Base-by-base conservation (phyloP, 129 eudicot species). In the Artemisia annua region DNA sequence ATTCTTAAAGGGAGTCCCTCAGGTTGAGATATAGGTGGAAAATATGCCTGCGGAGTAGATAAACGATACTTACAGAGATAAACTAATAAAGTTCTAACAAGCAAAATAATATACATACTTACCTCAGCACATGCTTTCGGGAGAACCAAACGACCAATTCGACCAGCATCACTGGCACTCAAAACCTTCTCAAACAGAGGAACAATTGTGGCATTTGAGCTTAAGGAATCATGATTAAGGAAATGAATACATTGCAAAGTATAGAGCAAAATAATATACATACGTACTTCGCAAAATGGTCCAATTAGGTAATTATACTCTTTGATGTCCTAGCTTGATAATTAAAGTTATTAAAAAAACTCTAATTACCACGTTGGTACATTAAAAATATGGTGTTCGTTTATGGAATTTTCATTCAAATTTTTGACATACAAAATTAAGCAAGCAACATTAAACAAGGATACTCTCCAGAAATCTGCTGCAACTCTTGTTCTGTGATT, bases 101-200 rank as follows among this genome's bases (percentile, higher is more conserved):
- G 66, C 13, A 30, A 63, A 32, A 46, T 30, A 50, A 35, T 63
- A 43, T 61, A 18, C 15, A 74, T 86, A 74, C 91, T 85, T 81
- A 94, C 98, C 80, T 94, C 98, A 63, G 98, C 98, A 85, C 98
- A 94, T 81, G 98, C 98, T 88, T 94, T 94, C 11, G 98, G 98
- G 79, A 94, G 98, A 80, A 94, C 98, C 79, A 94, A 85, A 18
- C 98, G 98, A 26, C 98, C 98, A 9, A 94, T 94, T 76, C 98
- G 90, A 77, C 98, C 96, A 6, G 98, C 98, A 86, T 94, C 98
- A 71, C 98, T 94, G 63, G 98, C 98, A 72, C 98, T 94, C 67
- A 94, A 46, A 78, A 94, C 88, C 81, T 94, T 94, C 66, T 94
- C 98, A 74, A 94, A 94, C 28, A 94, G 79, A 62, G 98, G 98